A percentile compares a stretch with the other conserved stretches of the same genome.
phyloP scores from a whole-genome alignment of 2,329 filamentous ascomycete species.

The Arthroderma sp. region DNA sequence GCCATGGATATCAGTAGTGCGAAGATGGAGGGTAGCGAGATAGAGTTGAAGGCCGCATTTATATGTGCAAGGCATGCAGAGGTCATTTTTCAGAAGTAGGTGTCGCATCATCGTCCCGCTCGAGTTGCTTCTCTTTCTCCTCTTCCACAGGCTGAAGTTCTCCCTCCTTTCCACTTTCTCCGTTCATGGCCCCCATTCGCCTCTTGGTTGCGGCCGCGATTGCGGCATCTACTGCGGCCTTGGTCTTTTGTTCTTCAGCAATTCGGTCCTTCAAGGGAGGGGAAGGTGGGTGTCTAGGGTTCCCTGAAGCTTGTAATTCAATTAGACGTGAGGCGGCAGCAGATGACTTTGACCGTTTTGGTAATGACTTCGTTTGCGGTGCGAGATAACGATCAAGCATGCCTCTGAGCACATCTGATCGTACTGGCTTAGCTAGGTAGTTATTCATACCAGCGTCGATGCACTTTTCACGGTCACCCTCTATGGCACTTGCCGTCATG shows the following conservation, averaged over 20 bases:
- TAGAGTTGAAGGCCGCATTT: neutral
- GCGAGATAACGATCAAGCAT: conserved; percentile 61
- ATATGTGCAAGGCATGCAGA: neutral
- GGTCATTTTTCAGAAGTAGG: neutral
- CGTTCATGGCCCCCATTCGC: neutral
- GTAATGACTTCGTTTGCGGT: conserved; percentile 28
- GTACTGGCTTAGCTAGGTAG: conserved; percentile 90
- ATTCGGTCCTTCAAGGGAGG: neutral
- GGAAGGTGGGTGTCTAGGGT: neutral
- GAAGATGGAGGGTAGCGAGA: no score
- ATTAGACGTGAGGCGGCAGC: neutral
- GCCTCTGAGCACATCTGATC: conserved; percentile 70
- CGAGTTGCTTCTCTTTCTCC: neutral
- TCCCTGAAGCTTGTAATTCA: neutral
- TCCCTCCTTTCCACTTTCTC: neutral
- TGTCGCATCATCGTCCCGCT: neutral
- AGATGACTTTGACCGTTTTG: neutral
- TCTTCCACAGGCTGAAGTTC: neutral
- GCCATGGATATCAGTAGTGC: neutral
- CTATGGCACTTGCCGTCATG: conserved; percentile 92
- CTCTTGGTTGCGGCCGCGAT: neutral
- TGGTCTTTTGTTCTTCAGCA: neutral
- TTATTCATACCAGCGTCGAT: conserved; percentile 97
- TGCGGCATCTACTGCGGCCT: neutral
- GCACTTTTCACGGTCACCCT: conserved; percentile 89